Percentiles rank a stretch among this genome's conserved stretches.
These are phyloP conservation scores for Fagopyrum homotropicum DNA, from an alignment of 148 eudicot species.

Conservation along the genomic window DNA sequence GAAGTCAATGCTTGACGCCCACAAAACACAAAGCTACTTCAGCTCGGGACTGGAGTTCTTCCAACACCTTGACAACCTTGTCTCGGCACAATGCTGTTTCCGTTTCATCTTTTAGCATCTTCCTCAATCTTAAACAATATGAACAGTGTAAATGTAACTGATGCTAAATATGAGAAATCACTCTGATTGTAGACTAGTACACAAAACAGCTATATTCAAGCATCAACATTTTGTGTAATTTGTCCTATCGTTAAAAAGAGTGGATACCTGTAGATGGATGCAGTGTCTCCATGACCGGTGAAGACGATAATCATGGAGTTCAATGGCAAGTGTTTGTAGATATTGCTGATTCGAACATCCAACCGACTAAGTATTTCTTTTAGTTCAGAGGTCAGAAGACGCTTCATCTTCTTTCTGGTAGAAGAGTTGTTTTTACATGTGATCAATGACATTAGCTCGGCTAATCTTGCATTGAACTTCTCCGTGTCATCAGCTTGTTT, in stretches of 20 bases:
- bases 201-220: too few species aligned
- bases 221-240: too few species aligned
- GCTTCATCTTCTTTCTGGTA: conserved; percentile 33
- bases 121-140: conserved; percentile 47
- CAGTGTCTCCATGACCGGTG: conserved; percentile 96
- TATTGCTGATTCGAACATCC: conserved; percentile 51
- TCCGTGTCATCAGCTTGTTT: conserved; percentile 67
- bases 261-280: conserved; percentile 62
- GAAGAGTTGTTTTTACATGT: conserved; percentile 49
- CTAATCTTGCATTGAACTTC: conserved; percentile 51
- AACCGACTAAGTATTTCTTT: conserved; percentile 57
- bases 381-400: conserved; percentile 41
- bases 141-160: neutral
- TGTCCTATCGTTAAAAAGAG: neutral
- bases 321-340: conserved; percentile 53
- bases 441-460: conserved; percentile 70
- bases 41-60: conserved; percentile 86
- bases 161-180: neutral
- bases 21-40: conserved; percentile 92
- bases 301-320: conserved; percentile 78
- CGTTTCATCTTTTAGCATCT: conserved; percentile 46
- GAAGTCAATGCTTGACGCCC: conserved; percentile 57
- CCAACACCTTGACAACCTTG: conserved; percentile 65
- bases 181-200: neutral
- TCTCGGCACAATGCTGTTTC: conserved; percentile 45